A percentile compares a stretch with the other conserved stretches of the same genome.
These are phyloP conservation scores for Candida anutae DNA, from an alignment of 1,139 yeast genomes.

Conservation along the genomic window DNA sequence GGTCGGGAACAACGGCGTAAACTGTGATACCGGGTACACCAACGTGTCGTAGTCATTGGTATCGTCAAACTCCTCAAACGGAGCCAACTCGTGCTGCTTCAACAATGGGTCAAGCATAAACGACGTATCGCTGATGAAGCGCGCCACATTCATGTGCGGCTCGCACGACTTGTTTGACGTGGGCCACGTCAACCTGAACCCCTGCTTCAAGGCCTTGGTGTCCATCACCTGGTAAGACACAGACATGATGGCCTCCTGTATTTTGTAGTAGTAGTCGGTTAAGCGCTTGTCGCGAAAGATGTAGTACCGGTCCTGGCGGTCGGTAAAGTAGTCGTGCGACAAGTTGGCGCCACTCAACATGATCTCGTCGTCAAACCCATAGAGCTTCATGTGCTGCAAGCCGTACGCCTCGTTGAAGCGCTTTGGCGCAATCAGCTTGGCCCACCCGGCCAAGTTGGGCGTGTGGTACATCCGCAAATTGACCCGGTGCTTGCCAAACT, in stretches of 20 bases:
- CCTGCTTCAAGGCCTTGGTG: conserved; percentile 29
- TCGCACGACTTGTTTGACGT: conserved; percentile 60
- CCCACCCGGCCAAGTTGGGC: conserved; percentile 70
- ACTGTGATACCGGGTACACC: conserved; percentile 91
- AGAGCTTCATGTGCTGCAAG: conserved; percentile 93
- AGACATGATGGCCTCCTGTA: conserved; percentile 60
- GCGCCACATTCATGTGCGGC: conserved; percentile 53
- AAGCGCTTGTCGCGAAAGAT: conserved; percentile 50
- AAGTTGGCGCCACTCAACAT: conserved; percentile 88
- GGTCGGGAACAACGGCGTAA: conserved; percentile 66
- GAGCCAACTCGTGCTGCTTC: conserved; percentile 29
- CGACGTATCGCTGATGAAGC: conserved; percentile 56
- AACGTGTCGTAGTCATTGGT: conserved; percentile 44
- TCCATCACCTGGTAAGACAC: conserved; percentile 64
- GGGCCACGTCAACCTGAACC: conserved; percentile 71
- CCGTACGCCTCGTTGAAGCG: conserved; percentile 91
- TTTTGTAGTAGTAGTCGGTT: conserved; percentile 62
- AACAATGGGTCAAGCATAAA: conserved; percentile 50
- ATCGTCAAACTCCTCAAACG: conserved; percentile 28
- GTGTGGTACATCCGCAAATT: conserved; percentile 84
- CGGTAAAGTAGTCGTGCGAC: conserved; percentile 87
- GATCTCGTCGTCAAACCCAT: conserved; percentile 89
- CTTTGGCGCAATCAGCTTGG: conserved; percentile 61
- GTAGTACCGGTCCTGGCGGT: conserved; percentile 91
- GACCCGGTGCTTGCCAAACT: conserved; percentile 62